These are phyloP conservation scores for Coemansia sp. DNA, from an alignment of 192 early-diverging fungal genomes.

Conservation along the genomic window DNA sequence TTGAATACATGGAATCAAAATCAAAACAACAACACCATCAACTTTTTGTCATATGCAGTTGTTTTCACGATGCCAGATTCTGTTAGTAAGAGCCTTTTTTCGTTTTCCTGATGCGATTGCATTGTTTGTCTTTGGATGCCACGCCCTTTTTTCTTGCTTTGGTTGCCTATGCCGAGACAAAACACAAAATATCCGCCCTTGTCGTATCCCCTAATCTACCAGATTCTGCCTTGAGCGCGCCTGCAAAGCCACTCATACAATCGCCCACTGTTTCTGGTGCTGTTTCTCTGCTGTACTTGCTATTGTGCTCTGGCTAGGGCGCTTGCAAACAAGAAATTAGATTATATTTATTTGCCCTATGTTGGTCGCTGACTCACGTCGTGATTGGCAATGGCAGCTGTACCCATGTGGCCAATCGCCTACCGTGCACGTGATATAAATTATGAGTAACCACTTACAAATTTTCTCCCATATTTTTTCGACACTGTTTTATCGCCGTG, in stretches of 20 bases:
- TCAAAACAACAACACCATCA: conserved; percentile 1
- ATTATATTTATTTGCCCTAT: neutral
- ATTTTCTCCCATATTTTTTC: too few species aligned
- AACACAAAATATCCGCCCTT: conserved; percentile 8
- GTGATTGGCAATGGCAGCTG: too few species aligned
- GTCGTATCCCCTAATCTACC: conserved; percentile 3
- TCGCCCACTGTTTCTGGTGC: neutral
- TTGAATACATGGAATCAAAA: neutral
- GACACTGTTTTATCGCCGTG: neutral
- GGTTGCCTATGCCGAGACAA: conserved; percentile 1
- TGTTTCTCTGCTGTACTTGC: neutral
- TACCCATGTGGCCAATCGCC: too few species aligned
- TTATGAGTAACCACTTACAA: too few species aligned
- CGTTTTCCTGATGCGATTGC: neutral
- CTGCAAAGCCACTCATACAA: conserved; percentile 2
- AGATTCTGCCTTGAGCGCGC: conserved; percentile 3
- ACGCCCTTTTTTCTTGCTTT: neutral
- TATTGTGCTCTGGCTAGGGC: neutral
- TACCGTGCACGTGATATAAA: too few species aligned
- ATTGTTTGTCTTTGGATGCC: neutral
- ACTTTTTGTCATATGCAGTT: neutral
- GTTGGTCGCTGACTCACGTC: too few species aligned
- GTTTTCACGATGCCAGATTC: neutral
- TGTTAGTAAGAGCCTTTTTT: neutral
- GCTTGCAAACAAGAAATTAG: neutral